Conservation (phyloP, 2,329 filamentous ascomycete species). For the Aspergillus awamori region DNA sequence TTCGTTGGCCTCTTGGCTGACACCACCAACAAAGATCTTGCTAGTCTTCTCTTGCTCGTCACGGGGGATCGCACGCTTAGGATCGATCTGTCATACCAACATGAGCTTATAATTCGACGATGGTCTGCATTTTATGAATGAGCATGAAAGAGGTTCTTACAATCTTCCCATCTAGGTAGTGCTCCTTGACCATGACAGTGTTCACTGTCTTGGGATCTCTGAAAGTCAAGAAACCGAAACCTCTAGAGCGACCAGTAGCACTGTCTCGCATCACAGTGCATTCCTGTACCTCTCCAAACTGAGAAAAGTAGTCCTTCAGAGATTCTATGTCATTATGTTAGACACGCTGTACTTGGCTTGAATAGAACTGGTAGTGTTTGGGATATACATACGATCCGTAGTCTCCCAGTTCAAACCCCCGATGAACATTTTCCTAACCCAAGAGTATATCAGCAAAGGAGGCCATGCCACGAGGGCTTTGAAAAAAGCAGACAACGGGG, state of each 20-base stretch:
- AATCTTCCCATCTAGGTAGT: constrained; percentile 97
- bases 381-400: constrained; percentile 77
- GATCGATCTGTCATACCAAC: constrained; percentile 73
- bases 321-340: constrained; percentile 68
- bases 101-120: constrained; percentile 26
- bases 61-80: constrained; percentile 93
- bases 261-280: constrained; percentile 99
- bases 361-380: constrained; percentile 11
- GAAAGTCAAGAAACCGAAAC: constrained; percentile 97
- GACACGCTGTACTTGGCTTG: constrained; percentile 15
- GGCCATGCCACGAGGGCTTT: constrained; percentile 6
- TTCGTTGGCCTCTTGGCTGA: constrained; percentile 95
- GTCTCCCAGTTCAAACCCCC: constrained; percentile 99
- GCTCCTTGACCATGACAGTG: constrained; percentile 99
- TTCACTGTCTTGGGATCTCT: constrained; percentile 97
- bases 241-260: constrained; percentile 86
- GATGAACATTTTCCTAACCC: constrained; percentile 96
- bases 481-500: background rate
- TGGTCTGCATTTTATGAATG: no score
- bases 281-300: constrained; percentile 95
- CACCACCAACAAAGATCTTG: constrained; percentile 98
- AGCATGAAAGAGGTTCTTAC: constrained; percentile 58
- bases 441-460: constrained; percentile 35
- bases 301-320: constrained; percentile 92
- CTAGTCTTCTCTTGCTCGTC: constrained; percentile 98